These are phyloP conservation scores for Wickerhamomyces sp. DNA, from an alignment of 1,139 yeast genomes.

Conservation along the genomic window DNA sequence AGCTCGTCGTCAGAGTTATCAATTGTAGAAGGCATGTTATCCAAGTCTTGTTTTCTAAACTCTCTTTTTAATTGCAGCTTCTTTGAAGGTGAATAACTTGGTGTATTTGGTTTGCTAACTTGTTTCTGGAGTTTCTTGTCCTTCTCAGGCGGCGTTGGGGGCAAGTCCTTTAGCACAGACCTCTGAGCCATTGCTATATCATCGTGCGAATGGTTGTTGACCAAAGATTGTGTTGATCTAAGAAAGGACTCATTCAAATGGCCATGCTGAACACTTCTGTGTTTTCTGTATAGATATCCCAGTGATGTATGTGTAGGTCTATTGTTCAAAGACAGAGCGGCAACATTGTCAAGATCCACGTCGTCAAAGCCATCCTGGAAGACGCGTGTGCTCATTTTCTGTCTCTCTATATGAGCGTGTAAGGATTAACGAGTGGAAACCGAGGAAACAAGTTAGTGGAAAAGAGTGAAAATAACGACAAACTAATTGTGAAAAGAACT, in stretches of 20 bases:
- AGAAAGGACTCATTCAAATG: slow-evolving; percentile 10
- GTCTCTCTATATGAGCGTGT: too few species aligned
- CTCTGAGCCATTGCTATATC: not conserved
- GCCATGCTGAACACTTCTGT: slow-evolving; percentile 3
- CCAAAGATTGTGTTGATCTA: slow-evolving; percentile 12
- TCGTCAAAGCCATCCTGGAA: slow-evolving; percentile 15
- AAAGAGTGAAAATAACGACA: too few species aligned
- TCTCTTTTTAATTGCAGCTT: slow-evolving; percentile 8
- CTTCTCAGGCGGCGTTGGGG: slow-evolving; percentile 1
- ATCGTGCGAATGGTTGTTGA: slow-evolving; percentile 12
- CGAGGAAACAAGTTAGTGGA: too few species aligned
- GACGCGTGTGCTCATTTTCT: too few species aligned
- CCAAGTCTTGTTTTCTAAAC: slow-evolving; percentile 10
- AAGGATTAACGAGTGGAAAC: too few species aligned
- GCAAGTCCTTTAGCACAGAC: not conserved
- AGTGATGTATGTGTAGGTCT: slow-evolving; percentile 7
- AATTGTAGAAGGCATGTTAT: slow-evolving; percentile 14
- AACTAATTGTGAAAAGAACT: too few species aligned
- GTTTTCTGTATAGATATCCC: slow-evolving; percentile 9
- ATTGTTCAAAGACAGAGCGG: not conserved
- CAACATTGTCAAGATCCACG: slow-evolving; percentile 13
- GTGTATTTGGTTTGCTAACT: not conserved
- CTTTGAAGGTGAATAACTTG: slow-evolving; percentile 20
- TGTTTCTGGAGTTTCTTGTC: not conserved
- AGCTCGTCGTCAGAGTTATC: slow-evolving; percentile 51